These are phyloP conservation scores for Leptodontidium sp. DNA, from an alignment of 2,329 filamentous ascomycete species.

Conservation along the genomic window DNA sequence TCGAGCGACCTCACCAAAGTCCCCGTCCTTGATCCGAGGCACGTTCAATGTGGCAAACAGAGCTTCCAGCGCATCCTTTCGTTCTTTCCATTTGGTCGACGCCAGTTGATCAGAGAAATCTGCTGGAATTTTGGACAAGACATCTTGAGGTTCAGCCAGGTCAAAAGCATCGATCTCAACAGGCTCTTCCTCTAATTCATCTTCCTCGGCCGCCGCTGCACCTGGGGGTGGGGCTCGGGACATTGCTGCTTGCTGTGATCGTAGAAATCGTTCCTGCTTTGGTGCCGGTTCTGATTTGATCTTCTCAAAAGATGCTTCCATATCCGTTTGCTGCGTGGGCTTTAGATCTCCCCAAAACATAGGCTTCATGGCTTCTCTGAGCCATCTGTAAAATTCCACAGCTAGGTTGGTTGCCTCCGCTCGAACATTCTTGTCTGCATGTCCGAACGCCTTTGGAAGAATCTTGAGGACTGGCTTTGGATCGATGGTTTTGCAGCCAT, in stretches of 20 bases:
- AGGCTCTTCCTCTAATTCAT: conserved; percentile 62
- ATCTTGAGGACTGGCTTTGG: conserved; percentile 90
- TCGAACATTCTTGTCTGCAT: conserved; percentile 97
- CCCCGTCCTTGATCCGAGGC: conserved; percentile 89
- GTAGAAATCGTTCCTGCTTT: conserved; percentile 88
- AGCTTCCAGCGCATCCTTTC: conserved; percentile 91
- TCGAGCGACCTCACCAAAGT: conserved; percentile 84
- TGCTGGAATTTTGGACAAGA: conserved; percentile 80
- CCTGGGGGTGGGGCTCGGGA: conserved; percentile 71
- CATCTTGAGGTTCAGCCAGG: conserved; percentile 86
- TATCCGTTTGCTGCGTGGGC: conserved; percentile 90
- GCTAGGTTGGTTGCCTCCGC: conserved; percentile 91
- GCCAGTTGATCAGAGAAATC: conserved; percentile 84
- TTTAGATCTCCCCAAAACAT: conserved; percentile 98
- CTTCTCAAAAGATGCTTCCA: conserved; percentile 94
- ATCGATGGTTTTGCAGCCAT: conserved; percentile 92
- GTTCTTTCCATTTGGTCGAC: conserved; percentile 97
- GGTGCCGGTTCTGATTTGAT: conserved; percentile 86
- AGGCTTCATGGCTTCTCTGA: conserved; percentile 97
- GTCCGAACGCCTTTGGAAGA: conserved; percentile 89
- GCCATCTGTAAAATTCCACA: conserved; percentile 95
- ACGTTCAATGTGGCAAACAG: conserved; percentile 81
- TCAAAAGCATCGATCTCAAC: conserved; percentile 83
- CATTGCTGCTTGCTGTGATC: conserved; percentile 86
- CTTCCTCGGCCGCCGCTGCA: conserved; percentile 64